phyloP scores from a whole-genome alignment of 192 early-diverging fungal genomes.

The Haplosporangium gracile region DNA sequence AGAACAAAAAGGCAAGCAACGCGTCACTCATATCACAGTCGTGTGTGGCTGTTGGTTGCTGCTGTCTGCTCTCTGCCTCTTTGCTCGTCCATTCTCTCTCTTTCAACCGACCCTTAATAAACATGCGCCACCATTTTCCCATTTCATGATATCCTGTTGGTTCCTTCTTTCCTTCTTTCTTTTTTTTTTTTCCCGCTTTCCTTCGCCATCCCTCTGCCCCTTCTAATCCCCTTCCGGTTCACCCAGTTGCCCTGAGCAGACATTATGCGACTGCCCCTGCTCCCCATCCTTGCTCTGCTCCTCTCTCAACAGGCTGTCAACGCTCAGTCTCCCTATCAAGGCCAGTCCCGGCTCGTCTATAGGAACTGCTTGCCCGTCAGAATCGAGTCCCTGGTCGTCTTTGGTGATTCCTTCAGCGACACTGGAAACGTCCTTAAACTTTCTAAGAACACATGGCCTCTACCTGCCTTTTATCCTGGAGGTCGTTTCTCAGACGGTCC shows the following conservation, averaged over 20 bases:
- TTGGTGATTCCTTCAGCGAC: constrained; percentile 50
- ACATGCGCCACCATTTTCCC: background rate
- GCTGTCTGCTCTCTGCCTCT: too few species aligned
- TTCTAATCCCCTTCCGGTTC: background rate
- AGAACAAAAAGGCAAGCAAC: too few species aligned
- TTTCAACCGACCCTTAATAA: too few species aligned
- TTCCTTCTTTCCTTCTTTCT: background rate
- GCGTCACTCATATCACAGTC: too few species aligned
- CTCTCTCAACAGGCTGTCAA: background rate
- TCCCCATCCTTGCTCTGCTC: background rate
- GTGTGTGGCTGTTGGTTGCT: too few species aligned
- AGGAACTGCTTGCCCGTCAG: background rate
- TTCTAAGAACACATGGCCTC: constrained; percentile 32
- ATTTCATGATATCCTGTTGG: background rate
- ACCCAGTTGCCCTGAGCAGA: background rate
- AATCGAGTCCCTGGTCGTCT: constrained; percentile 23
- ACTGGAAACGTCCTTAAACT: constrained; percentile 19
- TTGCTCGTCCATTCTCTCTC: too few species aligned
- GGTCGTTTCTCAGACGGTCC: constrained; percentile 64
- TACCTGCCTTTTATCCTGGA: constrained; percentile 4
- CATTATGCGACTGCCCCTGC: background rate
- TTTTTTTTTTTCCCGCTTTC: background rate
- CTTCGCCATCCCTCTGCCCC: background rate
- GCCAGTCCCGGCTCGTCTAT: constrained; percentile 11
- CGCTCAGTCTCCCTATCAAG: background rate